phyloP scores from a whole-genome alignment of 2,329 filamentous ascomycete species.

The Arachnopeziza araneosa region DNA sequence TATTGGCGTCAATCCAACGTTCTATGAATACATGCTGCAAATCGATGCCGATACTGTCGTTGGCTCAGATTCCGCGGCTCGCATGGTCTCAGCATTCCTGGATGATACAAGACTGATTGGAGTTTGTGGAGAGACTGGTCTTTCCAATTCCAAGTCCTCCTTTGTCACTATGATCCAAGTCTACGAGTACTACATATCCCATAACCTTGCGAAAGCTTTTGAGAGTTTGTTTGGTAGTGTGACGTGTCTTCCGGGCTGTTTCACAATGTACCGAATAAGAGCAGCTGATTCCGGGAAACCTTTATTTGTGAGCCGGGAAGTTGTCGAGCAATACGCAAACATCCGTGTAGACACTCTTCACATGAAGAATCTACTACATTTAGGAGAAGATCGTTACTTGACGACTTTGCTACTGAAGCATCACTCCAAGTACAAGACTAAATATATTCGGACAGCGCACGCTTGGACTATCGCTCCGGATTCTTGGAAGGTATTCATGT shows the following conservation, averaged over 20 bases:
- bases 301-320: slow-evolving; percentile 88
- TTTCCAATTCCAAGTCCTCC: slow-evolving; percentile 89
- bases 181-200: slow-evolving; percentile 99
- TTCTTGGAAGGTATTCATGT: slow-evolving; percentile 89
- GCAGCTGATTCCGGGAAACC: slow-evolving; percentile 93
- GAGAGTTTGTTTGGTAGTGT: slow-evolving; percentile 96
- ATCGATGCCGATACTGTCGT: slow-evolving; percentile 98
- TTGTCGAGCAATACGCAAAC: slow-evolving; percentile 81
- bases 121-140: slow-evolving; percentile 87
- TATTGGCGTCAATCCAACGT: slow-evolving; percentile 95
- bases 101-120: slow-evolving; percentile 91
- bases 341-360: slow-evolving; percentile 97
- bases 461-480: slow-evolving; percentile 98
- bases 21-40: slow-evolving; percentile 94
- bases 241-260: slow-evolving; percentile 96
- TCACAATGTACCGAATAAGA: slow-evolving; percentile 97
- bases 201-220: slow-evolving; percentile 95
- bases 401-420: slow-evolving; percentile 91
- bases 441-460: slow-evolving; percentile 87
- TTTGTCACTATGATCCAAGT: slow-evolving; percentile 99
- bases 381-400: slow-evolving; percentile 95
- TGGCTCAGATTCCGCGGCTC: slow-evolving; percentile 79
- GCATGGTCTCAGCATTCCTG: slow-evolving; percentile 86
- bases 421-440: slow-evolving; percentile 94
- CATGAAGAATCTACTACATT: slow-evolving; percentile 95